Percentiles rank a stretch among this genome's conserved stretches.
Evolutionary conservation across 768 basidiomycete species (phyloP).

Genomic region (Auricularia cornea): DNA sequence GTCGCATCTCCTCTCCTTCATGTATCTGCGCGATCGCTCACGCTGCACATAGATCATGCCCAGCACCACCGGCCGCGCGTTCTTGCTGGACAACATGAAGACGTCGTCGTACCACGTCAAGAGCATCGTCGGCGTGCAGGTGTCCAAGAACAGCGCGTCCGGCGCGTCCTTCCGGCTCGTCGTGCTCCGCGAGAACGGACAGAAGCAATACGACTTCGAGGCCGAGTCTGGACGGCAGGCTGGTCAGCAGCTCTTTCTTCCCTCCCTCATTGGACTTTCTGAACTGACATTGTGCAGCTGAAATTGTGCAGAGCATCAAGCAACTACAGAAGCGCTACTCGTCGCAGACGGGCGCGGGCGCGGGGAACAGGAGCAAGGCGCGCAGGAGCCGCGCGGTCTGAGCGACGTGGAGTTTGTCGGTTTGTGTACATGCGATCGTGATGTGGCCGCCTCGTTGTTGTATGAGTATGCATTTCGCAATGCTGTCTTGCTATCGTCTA

Average conservation of each 20-base stretch:
- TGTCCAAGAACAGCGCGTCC: slow-evolving; percentile 62
- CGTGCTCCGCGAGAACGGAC: slow-evolving; percentile 60
- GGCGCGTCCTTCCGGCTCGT: slow-evolving; percentile 78
- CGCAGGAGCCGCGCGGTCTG: background rate
- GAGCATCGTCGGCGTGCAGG: slow-evolving; percentile 74
- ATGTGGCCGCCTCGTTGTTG: too few relatives aligned
- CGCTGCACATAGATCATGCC: slow-evolving; percentile 67
- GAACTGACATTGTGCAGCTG: slow-evolving; percentile 33
- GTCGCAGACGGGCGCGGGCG: background rate
- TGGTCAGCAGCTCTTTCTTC: slow-evolving; percentile 41
- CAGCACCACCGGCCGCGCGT: slow-evolving; percentile 63
- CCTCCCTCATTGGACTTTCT: background rate
- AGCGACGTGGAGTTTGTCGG: too few relatives aligned
- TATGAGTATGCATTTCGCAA: too few relatives aligned
- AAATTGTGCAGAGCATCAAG: slow-evolving; percentile 70
- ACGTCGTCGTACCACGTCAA: slow-evolving; percentile 91
- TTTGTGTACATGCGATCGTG: too few relatives aligned
- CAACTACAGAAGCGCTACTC: slow-evolving; percentile 27
- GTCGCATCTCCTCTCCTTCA: slow-evolving; percentile 21
- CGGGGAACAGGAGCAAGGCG: background rate
- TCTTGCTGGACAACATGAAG: slow-evolving; percentile 68
- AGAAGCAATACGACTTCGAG: slow-evolving; percentile 96
- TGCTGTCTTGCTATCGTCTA: too few relatives aligned
- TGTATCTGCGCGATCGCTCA: slow-evolving; percentile 6
- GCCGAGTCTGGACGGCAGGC: slow-evolving; percentile 80